Conservation (phyloP, 2,329 filamentous ascomycete species). For the Albophoma yamanashiensis region DNA sequence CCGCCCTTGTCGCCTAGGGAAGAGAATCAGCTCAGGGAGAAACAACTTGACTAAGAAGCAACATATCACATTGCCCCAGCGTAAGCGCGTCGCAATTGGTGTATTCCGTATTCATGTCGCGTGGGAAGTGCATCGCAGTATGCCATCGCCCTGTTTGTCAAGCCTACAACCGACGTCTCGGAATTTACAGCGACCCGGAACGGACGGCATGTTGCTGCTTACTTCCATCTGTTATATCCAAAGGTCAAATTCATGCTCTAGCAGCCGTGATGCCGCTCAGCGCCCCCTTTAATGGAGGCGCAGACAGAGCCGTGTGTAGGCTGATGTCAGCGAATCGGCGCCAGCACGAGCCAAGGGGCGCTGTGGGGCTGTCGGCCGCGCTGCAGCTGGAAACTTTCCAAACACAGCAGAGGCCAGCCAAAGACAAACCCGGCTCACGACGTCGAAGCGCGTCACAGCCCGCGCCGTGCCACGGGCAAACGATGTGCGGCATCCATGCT, state of each 20-base stretch:
- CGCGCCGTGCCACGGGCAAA: not conserved
- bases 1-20: not conserved
- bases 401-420: not conserved
- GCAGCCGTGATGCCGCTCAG: not conserved
- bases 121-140: not conserved
- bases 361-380: not conserved
- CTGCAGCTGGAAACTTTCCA: not conserved
- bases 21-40: not conserved
- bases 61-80: not conserved
- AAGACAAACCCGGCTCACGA: not conserved
- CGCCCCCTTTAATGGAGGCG: not conserved
- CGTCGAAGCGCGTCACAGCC: constrained; percentile 4
- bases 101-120: not conserved
- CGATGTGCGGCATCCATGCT: constrained; percentile 53
- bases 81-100: not conserved
- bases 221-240: no score
- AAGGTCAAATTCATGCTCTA: not conserved
- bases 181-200: not conserved
- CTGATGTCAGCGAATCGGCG: constrained; percentile 1
- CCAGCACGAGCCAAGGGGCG: not conserved
- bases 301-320: not conserved
- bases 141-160: not conserved
- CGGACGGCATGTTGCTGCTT: not conserved
- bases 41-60: not conserved
- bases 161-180: not conserved